Evolutionary conservation across 352 stramenopile species (phyloP).

Genomic region (Blastocystis hominis): DNA sequence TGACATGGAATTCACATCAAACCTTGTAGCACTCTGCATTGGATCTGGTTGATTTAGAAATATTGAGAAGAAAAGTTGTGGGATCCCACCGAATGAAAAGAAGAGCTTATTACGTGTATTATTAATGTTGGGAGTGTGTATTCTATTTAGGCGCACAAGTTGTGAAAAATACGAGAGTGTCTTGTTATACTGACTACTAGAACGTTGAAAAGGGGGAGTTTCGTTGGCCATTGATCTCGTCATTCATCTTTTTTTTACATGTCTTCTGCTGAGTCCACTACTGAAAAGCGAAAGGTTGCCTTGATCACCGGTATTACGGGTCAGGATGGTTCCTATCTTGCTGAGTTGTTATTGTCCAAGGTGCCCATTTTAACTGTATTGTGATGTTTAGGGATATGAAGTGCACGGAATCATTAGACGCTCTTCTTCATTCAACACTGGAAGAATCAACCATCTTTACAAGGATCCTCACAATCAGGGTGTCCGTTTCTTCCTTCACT

Average conservation of each 20-base stretch:
- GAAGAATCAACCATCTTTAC: conserved; percentile 93
- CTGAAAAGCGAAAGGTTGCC: conserved; percentile 65
- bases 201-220: no score
- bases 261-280: neutral
- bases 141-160: neutral
- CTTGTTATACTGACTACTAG: neutral
- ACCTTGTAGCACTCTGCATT: no score
- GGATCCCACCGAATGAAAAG: no score
- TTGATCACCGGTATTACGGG: conserved; percentile 95
- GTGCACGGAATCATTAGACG: conserved; percentile 87
- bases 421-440: conserved; percentile 94
- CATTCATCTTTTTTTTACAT: no score
- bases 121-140: no score
- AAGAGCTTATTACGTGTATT: no score
- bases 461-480: conserved; percentile 81
- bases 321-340: conserved; percentile 95
- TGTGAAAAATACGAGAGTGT: neutral
- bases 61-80: no score
- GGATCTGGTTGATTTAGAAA: no score
- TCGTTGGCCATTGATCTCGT: no score
- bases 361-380: neutral
- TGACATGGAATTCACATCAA: neutral
- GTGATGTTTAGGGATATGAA: conserved; percentile 71
- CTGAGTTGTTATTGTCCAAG: conserved; percentile 87
- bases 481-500: conserved; percentile 91